phyloP scores from a whole-genome alignment of 2,329 filamentous ascomycete species.

The Pseudofabraea citricarpa region DNA sequence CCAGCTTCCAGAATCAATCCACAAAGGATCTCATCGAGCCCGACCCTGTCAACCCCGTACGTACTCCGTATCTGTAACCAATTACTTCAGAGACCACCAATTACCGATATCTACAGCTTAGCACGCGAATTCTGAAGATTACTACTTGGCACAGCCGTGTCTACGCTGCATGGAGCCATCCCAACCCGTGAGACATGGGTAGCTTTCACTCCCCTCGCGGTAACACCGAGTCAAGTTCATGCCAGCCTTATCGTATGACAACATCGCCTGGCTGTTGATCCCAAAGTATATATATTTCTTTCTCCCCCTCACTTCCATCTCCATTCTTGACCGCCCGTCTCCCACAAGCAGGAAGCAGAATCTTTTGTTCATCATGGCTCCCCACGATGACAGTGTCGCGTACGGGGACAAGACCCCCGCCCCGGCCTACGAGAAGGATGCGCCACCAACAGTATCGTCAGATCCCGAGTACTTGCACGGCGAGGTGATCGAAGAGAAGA shows the following conservation, averaged over 20 bases:
- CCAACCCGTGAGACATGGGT: background rate
- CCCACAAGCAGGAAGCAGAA: background rate
- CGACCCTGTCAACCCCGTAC: no score
- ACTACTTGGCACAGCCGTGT: background rate
- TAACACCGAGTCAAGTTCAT: background rate
- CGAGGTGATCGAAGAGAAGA: conserved; percentile 5
- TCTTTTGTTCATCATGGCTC: background rate
- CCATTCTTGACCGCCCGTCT: background rate
- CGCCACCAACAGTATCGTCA: background rate
- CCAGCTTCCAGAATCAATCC: no score
- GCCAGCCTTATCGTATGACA: background rate
- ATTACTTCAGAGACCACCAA: no score
- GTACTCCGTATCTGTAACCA: no score
- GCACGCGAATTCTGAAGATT: no score
- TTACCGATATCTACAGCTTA: no score
- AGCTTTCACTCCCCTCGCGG: background rate
- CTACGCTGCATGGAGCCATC: background rate
- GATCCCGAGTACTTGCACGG: background rate
- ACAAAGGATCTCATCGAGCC: no score
- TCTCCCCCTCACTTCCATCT: background rate
- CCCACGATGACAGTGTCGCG: background rate
- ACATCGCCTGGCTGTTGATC: background rate
- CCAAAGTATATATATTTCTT: background rate
- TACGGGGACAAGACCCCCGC: background rate
- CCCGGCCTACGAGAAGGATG: background rate